A percentile compares a stretch with the other conserved stretches of the same genome.
These are phyloP conservation scores for Metroxylon sagu DNA, from an alignment of 176 grass and related monocot genomes.

Conservation along the genomic window DNA sequence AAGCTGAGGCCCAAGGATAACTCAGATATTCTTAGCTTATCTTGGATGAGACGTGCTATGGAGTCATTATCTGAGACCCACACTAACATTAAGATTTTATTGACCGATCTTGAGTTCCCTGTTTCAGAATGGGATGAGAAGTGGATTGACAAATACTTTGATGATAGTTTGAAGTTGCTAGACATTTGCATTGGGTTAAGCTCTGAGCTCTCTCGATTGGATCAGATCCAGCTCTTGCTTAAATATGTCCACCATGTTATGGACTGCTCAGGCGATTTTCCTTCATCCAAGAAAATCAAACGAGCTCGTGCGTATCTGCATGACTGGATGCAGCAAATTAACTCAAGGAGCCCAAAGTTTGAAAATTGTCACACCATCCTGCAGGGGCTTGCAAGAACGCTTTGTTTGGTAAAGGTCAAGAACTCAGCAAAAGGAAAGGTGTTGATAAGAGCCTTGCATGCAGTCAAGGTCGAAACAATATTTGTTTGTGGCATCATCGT, in stretches of 20 bases:
- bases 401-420: slow-evolving; percentile 58
- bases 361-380: slow-evolving; percentile 39
- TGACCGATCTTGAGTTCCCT: slow-evolving; percentile 63
- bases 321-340: slow-evolving; percentile 42
- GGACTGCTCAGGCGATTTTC: slow-evolving; percentile 8
- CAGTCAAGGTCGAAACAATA: slow-evolving; percentile 51
- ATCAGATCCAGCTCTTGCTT: slow-evolving; percentile 73
- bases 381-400: slow-evolving; percentile 46
- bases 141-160: slow-evolving; percentile 79
- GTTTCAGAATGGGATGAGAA: slow-evolving; percentile 87
- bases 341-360: slow-evolving; percentile 35
- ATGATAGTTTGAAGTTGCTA: slow-evolving; percentile 71
- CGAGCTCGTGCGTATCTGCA: slow-evolving; percentile 34
- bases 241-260: slow-evolving; percentile 54
- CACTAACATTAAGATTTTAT: slow-evolving; percentile 37
- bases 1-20: slow-evolving; percentile 43
- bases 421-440: slow-evolving; percentile 69
- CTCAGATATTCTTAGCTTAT: slow-evolving; percentile 47
- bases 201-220: slow-evolving; percentile 62
- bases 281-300: slow-evolving; percentile 39
- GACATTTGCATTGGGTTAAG: slow-evolving; percentile 66
- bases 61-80: slow-evolving; percentile 46
- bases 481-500: slow-evolving; percentile 48
- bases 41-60: slow-evolving; percentile 58
- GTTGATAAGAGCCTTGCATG: slow-evolving; percentile 63